phyloP scores from a whole-genome alignment of 192 early-diverging fungal species.

The Entomortierella parvispora region DNA sequence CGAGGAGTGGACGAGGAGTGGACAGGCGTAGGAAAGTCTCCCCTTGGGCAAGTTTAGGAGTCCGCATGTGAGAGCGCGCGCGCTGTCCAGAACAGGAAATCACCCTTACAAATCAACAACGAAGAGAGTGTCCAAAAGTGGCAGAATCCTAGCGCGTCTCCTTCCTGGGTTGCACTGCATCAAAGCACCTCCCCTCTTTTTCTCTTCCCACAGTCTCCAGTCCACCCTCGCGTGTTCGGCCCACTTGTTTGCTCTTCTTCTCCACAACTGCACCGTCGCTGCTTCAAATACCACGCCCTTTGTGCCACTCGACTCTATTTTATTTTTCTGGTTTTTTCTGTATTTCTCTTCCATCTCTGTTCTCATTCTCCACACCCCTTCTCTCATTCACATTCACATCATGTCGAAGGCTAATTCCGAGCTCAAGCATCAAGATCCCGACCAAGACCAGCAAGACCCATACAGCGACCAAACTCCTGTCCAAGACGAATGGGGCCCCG shows the following conservation, averaged over 20 bases:
- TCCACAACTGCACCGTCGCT: too few species aligned
- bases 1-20: too few species aligned
- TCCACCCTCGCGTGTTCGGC: not conserved
- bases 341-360: not conserved
- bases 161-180: too few species aligned
- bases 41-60: too few species aligned
- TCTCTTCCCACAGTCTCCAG: not conserved
- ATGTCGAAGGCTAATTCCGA: constrained; percentile 8
- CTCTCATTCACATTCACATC: constrained; percentile 2
- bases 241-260: not conserved
- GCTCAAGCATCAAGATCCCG: constrained; percentile 11
- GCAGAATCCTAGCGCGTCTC: too few species aligned
- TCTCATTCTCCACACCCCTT: not conserved
- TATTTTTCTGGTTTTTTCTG: not conserved
- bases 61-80: too few species aligned
- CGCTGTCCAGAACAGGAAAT: too few species aligned
- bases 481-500: constrained; percentile 43
- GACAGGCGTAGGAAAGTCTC: too few species aligned
- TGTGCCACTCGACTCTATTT: not conserved
- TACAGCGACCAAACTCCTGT: constrained; percentile 14
- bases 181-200: not conserved
- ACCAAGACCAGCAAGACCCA: not conserved
- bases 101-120: too few species aligned
- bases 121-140: too few species aligned
- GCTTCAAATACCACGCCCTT: not conserved